A percentile compares a stretch with the other conserved stretches of the same genome.
phyloP scores from a whole-genome alignment of 805 yeast genomes.

The Ogataea naganishii region DNA sequence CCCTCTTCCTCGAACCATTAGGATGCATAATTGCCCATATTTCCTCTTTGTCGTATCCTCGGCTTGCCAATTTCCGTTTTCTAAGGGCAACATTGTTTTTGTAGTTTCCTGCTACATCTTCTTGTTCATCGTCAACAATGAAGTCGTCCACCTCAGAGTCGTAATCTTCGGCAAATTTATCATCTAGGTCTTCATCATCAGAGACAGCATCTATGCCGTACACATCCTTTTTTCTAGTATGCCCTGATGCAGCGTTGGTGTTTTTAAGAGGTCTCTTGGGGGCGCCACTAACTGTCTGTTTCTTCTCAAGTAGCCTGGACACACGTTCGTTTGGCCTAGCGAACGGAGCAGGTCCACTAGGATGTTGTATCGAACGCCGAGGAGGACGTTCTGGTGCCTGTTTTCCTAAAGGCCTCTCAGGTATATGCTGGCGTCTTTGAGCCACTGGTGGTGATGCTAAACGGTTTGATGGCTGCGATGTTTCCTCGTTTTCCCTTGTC shows the following conservation, averaged over 20 bases:
- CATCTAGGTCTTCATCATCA: conserved; percentile 27
- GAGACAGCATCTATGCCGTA: conserved; percentile 24
- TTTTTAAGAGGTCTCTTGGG: conserved; percentile 6
- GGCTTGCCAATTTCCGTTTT: conserved; percentile 10
- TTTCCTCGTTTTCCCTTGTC: no score
- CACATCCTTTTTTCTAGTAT: conserved; percentile 7
- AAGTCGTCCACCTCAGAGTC: conserved; percentile 55
- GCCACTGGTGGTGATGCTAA: conserved; percentile 1
- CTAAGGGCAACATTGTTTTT: conserved; percentile 23
- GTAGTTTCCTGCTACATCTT: conserved; percentile 14
- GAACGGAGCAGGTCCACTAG: conserved; percentile 15
- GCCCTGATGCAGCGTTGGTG: not conserved
- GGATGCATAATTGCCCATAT: conserved; percentile 90
- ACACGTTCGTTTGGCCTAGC: conserved; percentile 54
- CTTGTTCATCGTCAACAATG: conserved; percentile 50
- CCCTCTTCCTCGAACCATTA: conserved; percentile 51
- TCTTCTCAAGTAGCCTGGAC: conserved; percentile 33
- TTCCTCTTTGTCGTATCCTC: conserved; percentile 71
- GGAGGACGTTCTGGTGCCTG: no score
- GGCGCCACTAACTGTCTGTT: conserved; percentile 12
- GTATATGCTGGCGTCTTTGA: no score
- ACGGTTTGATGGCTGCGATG: not conserved
- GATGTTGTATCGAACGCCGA: no score
- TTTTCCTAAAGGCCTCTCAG: not conserved
- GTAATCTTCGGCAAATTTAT: conserved; percentile 38